These are phyloP conservation scores for Yarrowia sp. DNA, from an alignment of 805 yeast species.

Conservation along the genomic window DNA sequence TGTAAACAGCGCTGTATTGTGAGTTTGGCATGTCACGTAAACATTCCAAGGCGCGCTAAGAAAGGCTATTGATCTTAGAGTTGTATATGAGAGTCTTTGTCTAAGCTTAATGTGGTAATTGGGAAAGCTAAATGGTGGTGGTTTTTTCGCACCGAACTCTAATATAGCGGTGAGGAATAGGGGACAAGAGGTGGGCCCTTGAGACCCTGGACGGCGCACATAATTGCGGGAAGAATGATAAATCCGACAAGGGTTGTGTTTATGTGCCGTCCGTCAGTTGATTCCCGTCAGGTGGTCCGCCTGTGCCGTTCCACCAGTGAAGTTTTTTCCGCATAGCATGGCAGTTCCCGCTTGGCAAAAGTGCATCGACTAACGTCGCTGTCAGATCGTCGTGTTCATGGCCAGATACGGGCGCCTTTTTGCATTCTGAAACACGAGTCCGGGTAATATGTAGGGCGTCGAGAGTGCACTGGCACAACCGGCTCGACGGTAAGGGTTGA, in stretches of 20 bases:
- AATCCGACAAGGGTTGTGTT: too few species aligned
- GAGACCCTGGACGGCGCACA: background rate
- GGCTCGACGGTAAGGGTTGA: too few species aligned
- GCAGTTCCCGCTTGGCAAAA: background rate
- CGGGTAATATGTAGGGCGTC: slow-evolving; percentile 6
- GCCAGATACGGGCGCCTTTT: too few species aligned
- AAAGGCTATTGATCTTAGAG: background rate
- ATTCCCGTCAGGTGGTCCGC: too few species aligned
- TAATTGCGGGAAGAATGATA: background rate
- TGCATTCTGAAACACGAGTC: slow-evolving; percentile 12
- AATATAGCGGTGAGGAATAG: background rate
- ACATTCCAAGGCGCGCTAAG: background rate
- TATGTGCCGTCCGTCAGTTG: too few species aligned
- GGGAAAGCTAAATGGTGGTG: background rate
- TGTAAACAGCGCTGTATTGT: background rate
- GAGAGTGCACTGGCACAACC: background rate
- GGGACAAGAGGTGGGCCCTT: background rate
- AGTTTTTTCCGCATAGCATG: too few species aligned
- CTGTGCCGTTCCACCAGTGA: too few species aligned
- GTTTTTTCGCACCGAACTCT: background rate
- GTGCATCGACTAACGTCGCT: background rate
- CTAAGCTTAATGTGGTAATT: background rate
- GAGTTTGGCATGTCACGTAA: slow-evolving; percentile 3
- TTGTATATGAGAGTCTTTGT: background rate
- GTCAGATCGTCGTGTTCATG: too few species aligned